phyloP scores from a whole-genome alignment of 805 yeast species.

The Kluyveromyces nonfermentans region DNA sequence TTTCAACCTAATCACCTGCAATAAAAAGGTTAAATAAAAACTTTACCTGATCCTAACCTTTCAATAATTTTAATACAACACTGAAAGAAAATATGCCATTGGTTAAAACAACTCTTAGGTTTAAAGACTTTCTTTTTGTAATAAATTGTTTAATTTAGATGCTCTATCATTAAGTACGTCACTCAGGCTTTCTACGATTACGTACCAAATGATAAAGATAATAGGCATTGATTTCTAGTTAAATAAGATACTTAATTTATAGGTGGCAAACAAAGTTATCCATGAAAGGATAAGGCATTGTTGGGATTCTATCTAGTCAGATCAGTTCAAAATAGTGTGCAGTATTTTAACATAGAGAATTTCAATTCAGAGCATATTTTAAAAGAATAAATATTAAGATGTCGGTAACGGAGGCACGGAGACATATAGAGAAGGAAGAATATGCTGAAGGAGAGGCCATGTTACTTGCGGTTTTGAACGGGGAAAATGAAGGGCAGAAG shows the following conservation, averaged over 20 bases:
- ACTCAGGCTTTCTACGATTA: not conserved
- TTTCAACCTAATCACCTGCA: not conserved
- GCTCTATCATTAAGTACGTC: not conserved
- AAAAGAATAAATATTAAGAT: no score
- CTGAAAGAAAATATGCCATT: no score
- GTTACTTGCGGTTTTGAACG: conserved; percentile 43
- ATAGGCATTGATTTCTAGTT: not conserved
- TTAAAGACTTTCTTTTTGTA: no score
- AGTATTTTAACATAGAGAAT: no score
- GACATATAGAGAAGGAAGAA: conserved; percentile 41
- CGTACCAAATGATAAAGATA: not conserved
- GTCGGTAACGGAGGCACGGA: conserved; percentile 50
- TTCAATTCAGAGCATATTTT: no score
- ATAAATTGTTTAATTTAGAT: no score
- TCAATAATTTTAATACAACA: no score
- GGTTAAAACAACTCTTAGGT: no score
- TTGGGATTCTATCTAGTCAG: no score
- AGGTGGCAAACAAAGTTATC: not conserved
- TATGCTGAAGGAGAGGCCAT: conserved; percentile 48
- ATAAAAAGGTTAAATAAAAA: no score
- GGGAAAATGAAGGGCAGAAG: conserved; percentile 37
- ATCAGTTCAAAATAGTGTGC: no score
- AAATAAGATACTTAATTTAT: not conserved
- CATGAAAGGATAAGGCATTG: not conserved
- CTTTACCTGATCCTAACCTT: no score